Evolutionary conservation across 2,329 filamentous ascomycete genomes (phyloP).

Genomic region (Aspergillus fischeri): DNA sequence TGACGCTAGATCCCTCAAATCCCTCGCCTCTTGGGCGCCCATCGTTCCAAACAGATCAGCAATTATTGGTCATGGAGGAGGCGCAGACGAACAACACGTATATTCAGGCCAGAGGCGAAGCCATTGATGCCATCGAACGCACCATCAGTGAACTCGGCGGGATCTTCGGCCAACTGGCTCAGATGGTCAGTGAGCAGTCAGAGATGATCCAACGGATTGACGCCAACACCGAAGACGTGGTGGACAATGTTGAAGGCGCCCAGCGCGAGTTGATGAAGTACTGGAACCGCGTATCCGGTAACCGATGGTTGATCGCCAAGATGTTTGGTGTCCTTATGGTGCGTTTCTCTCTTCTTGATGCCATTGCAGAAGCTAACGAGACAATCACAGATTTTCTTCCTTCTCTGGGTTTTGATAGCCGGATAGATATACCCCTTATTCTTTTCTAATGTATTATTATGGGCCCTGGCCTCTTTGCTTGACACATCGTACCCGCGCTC

Average conservation of each 20-base stretch:
- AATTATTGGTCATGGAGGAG: slow-evolving; percentile 90
- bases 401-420: slow-evolving; percentile 66
- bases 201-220: slow-evolving; percentile 98
- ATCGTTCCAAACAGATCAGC: slow-evolving; percentile 68
- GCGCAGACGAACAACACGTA: slow-evolving; percentile 81
- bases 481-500: slow-evolving; percentile 7
- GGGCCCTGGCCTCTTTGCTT: slow-evolving; percentile 8
- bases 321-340: slow-evolving; percentile 79
- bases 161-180: slow-evolving; percentile 90
- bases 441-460: slow-evolving; percentile 32
- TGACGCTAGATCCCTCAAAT: slow-evolving; percentile 71
- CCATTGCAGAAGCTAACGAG: not conserved
- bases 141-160: slow-evolving; percentile 89
- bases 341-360: slow-evolving; percentile 12
- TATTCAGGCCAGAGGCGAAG: slow-evolving; percentile 88
- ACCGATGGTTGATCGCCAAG: slow-evolving; percentile 88
- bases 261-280: slow-evolving; percentile 95
- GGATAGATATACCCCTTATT: slow-evolving; percentile 23
- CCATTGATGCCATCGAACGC: slow-evolving; percentile 93
- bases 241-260: slow-evolving; percentile 96
- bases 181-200: slow-evolving; percentile 95
- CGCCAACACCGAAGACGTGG: slow-evolving; percentile 94
- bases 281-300: slow-evolving; percentile 89
- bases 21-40: slow-evolving; percentile 45
- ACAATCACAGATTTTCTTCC: slow-evolving; percentile 64